Base-by-base conservation (phyloP, 23 red algal genomes). In the Agarophyton chilense region DNA sequence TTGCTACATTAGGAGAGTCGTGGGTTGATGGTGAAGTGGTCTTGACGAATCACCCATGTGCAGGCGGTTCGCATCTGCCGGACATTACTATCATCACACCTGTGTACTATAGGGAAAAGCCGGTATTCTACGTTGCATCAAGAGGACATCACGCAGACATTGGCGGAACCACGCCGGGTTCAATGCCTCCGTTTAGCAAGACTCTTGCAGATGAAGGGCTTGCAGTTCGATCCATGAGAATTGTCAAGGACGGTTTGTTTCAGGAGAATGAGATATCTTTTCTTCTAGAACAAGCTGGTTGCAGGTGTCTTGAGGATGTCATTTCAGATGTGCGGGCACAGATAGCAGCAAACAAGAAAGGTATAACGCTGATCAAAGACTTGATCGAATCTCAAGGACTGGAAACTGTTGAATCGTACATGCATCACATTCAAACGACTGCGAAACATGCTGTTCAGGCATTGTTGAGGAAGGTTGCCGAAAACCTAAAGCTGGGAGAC, bases 21-120 rank as follows among this genome's bases (percentile, higher is more conserved):
- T 99, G 93, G 93, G 54, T n/a, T 18, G 79, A 92, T n/a, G 93
- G 90, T 14, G 97, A 99, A 50, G 97, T 99, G 22, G 62, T 99
- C 33, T 40, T 94, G 65, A 94, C 83, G 63, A 99, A 99, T 53
- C 97, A 99, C 71, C 97, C 97, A 21, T 49, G 55, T 35, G 93
- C 93, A 17, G 97, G 97, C 31, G 97, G 97, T 17, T 96, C 88
- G 40, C 97, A 99, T 52, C 88, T 99, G 25, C 97, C 97, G 24
- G 97, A 99, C 72, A 92, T 99, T 14, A 99, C 97, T 28, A 78
- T 99, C 14, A 99, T 99, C 55, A 99, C 97, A 0, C 89, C 97
- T 2, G 97, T 99, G 0, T 99, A 91, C 78, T 43, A 78, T 68
- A 54, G 54, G 29, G 60, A 47, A 49, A 38, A 91, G 47, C 40